Percentiles rank a stretch among this genome's conserved stretches.
Evolutionary conservation across 176 grass and related monocot genomes (phyloP).

Genomic region (Lolium rigidum): DNA sequence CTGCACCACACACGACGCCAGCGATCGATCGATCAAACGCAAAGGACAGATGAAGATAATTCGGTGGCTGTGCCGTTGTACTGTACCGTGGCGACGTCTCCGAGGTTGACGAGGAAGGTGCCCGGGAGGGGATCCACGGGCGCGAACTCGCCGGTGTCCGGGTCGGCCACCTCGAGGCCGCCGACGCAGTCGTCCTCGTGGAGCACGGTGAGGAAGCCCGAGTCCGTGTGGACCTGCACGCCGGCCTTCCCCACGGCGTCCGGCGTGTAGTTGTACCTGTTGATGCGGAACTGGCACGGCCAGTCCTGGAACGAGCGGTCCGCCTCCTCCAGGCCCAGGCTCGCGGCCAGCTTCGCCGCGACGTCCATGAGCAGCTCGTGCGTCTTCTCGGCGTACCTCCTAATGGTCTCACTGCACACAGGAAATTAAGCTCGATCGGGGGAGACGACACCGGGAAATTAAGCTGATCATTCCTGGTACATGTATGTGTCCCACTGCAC

Average conservation of each 20-base stretch:
- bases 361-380: slow-evolving; percentile 44
- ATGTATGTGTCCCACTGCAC: not conserved
- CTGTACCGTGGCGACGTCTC: slow-evolving; percentile 63
- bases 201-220: slow-evolving; percentile 60
- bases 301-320: slow-evolving; percentile 46
- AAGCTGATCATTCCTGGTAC: too few relatives aligned
- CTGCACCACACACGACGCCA: slow-evolving; percentile 3
- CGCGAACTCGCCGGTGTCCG: slow-evolving; percentile 28
- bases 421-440: not conserved
- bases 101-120: slow-evolving; percentile 62
- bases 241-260: slow-evolving; percentile 49
- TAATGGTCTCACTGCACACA: slow-evolving; percentile 42
- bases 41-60: not conserved
- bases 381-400: slow-evolving; percentile 40
- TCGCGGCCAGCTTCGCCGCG: slow-evolving; percentile 43
- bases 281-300: slow-evolving; percentile 66
- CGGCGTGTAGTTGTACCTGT: slow-evolving; percentile 68
- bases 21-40: not conserved
- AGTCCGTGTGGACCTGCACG: slow-evolving; percentile 66
- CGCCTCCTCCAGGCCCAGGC: slow-evolving; percentile 37
- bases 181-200: slow-evolving; percentile 61
- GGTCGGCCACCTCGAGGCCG: slow-evolving; percentile 58
- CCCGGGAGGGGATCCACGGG: slow-evolving; percentile 48
- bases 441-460: not conserved
- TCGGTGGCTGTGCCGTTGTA: not conserved